Percentiles rank a stretch among this genome's conserved stretches.
These are phyloP conservation scores for Colletotrichum plurivorum DNA, from an alignment of 2,329 filamentous ascomycete species.

Conservation along the genomic window DNA sequence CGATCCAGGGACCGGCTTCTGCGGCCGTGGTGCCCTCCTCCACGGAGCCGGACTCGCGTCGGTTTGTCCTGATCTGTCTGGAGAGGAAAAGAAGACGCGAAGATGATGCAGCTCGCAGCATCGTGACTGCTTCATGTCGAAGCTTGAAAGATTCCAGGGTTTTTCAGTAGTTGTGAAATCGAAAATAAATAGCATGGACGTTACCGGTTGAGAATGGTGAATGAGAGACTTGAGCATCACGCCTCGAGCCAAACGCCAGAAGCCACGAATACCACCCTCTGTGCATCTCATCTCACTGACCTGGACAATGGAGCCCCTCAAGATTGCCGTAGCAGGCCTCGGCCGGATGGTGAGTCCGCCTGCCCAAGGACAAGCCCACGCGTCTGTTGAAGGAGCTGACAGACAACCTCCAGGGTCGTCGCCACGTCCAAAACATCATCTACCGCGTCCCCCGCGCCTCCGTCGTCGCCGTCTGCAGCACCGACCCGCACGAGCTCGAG, in stretches of 20 bases:
- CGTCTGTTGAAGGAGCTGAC: no score
- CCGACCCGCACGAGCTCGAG: neutral
- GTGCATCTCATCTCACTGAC: neutral
- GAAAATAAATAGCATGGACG: neutral
- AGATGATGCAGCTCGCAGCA: neutral
- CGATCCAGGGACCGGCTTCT: neutral
- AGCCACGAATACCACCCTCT: neutral
- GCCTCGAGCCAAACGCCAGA: neutral
- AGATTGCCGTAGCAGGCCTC: neutral
- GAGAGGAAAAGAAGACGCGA: neutral
- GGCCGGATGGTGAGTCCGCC: neutral
- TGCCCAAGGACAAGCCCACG: no score
- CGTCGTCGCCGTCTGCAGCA: constrained; percentile 3
- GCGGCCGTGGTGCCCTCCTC: neutral
- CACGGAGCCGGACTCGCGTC: neutral
- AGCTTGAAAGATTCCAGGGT: no score
- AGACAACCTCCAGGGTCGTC: neutral
- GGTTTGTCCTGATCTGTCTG: neutral
- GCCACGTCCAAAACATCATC: constrained; percentile 3
- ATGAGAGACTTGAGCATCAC: neutral
- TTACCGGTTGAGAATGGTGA: neutral
- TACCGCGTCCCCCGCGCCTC: neutral
- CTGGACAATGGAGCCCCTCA: neutral
- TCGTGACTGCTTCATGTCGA: neutral
- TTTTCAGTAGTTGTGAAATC: neutral